Percentiles rank a stretch among this genome's conserved stretches.
phyloP scores from a whole-genome alignment of 441 rosid species.

The Populus hybrid region DNA sequence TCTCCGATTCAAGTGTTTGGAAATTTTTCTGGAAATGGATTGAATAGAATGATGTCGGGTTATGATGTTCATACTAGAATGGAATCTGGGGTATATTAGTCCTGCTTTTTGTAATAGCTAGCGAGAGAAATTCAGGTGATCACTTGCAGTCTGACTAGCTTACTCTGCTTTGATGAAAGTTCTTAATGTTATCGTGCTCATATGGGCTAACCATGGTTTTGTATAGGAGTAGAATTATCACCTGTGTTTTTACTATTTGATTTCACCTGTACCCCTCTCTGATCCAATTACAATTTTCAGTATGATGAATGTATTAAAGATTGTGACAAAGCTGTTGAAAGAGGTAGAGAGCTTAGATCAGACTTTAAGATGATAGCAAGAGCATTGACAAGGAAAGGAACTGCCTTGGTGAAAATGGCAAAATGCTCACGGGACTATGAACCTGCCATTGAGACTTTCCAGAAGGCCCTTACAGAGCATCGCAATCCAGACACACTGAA shows the following conservation, averaged over 20 bases:
- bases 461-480: constrained; percentile 96
- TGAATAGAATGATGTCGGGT: not conserved
- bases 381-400: constrained; percentile 95
- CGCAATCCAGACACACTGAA: constrained; percentile 93
- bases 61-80: not conserved
- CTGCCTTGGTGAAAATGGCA: constrained; percentile 73
- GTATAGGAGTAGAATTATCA: not conserved
- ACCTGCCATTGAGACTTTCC: constrained; percentile 82
- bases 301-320: constrained; percentile 79
- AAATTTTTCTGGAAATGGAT: not conserved
- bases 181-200: not conserved
- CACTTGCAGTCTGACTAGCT: not conserved
- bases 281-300: constrained; percentile 33
- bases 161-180: not conserved
- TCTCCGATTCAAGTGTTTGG: not conserved
- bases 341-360: constrained; percentile 93
- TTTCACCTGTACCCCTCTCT: not conserved
- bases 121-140: not conserved
- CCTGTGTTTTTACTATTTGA: not conserved
- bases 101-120: not conserved
- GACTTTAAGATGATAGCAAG: constrained; percentile 91
- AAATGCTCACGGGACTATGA: constrained; percentile 71
- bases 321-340: constrained; percentile 94
- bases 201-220: not conserved
- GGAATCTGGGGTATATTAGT: not conserved